Base-by-base conservation (phyloP, 2,329 filamentous ascomycete genomes). In the Venturia aucupariae region DNA sequence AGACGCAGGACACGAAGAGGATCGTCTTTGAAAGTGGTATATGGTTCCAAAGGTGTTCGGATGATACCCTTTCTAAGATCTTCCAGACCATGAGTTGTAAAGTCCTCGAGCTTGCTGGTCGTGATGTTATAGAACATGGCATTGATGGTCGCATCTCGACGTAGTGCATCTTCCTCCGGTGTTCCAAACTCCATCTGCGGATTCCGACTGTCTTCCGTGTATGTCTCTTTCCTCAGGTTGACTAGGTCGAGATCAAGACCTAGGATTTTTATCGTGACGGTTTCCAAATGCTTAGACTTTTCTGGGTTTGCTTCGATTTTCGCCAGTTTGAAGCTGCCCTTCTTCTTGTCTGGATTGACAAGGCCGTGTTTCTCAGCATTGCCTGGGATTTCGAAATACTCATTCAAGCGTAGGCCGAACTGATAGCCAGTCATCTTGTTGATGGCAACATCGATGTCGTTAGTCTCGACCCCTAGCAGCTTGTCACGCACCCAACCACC, bases 231-330 rank as follows among this genome's bases (percentile, higher is more conserved):
- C 57, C 93, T 84, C 59, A 97, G 79, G 73, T 97, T 99, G 70
- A 99, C 94, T 72, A 99, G 87, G 73, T 99, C 93, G 60, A 97
- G 84, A 72, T 97, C 93, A 60, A 95, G 82, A 0, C 89, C 91
- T 71, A 96, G 87, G 65, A 97, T 86, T 68, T 83, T 89, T 30
- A 90, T 91, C 11, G 91, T 96, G 60, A 91, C 90, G 0, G 93
- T 97, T 76, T 96, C 93, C 17, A 97, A 83, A 73, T 97, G 90
- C 77, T 97, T 97, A 24, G 92, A 96, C 77, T 96, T 97, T 71
- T 97, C 92, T 0, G 92, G 93, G 73, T 97, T 97, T 65, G 88
- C 88, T 62, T 89, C 88, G 69, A 97, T 93, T 75, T 91, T 95
- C 80, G 97, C 89, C 39, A 97, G 81, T 15, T 27, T 51, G 22